Evolutionary conservation across 1,284 basidiomycete genomes (phyloP).

Genomic region (Ganoderma multipileum): DNA sequence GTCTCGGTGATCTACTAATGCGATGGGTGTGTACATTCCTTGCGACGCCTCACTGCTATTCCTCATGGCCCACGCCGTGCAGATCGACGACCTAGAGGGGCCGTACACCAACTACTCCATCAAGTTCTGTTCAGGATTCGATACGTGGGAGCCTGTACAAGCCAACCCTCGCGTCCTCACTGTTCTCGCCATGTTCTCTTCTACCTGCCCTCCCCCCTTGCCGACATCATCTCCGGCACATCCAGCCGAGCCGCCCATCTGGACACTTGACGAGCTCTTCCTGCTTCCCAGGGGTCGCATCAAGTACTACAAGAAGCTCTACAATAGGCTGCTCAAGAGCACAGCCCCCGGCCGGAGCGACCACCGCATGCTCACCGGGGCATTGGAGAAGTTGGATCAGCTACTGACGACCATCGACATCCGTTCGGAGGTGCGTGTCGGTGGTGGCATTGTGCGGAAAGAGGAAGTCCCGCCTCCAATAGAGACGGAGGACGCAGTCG

Average conservation of each 20-base stretch:
- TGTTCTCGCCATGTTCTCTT: conserved; percentile 78
- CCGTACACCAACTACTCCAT: conserved; percentile 88
- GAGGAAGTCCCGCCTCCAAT: conserved; percentile 33
- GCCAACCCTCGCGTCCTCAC: conserved; percentile 75
- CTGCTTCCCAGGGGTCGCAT: conserved; percentile 85
- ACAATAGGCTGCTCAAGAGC: conserved; percentile 86
- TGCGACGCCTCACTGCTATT: background rate
- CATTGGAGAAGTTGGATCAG: conserved; percentile 82
- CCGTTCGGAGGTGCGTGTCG: conserved; percentile 55
- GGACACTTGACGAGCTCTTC: conserved; percentile 92
- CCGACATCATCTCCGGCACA: conserved; percentile 47
- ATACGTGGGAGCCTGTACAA: conserved; percentile 81
- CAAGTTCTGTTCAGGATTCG: conserved; percentile 82
- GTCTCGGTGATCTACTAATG: conserved; percentile 95
- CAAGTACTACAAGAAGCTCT: conserved; percentile 94
- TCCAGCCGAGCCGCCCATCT: conserved; percentile 53
- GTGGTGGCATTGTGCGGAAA: conserved; percentile 34
- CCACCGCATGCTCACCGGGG: conserved; percentile 81
- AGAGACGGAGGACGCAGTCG: conserved; percentile 58
- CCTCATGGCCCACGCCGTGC: conserved; percentile 17
- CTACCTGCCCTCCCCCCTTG: conserved; percentile 63
- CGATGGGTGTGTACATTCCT: conserved; percentile 79
- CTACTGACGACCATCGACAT: conserved; percentile 75
- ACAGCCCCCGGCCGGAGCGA: conserved; percentile 91
- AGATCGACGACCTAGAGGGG: conserved; percentile 90